Percentiles rank a stretch among this genome's conserved stretches.
phyloP scores from a whole-genome alignment of 768 basidiomycete species.

The Mycena albidolilacea region DNA sequence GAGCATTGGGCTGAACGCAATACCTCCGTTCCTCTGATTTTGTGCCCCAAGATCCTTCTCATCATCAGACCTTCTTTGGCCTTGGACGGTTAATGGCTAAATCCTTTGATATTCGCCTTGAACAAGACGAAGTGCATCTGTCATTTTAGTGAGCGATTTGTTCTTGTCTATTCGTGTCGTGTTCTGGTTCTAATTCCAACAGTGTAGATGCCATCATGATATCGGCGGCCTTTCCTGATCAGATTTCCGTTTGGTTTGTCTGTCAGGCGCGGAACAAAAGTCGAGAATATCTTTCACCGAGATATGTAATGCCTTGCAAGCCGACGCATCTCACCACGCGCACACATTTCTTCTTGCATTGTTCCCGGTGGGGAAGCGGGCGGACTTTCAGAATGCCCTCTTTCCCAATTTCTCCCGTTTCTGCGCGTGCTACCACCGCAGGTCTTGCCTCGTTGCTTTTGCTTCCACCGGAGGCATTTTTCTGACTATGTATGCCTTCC shows the following conservation, averaged over 20 bases:
- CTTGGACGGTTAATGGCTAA: slow-evolving; percentile 17
- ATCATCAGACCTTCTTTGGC: slow-evolving; percentile 10
- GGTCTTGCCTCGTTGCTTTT: background rate
- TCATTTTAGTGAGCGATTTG: slow-evolving; percentile 17
- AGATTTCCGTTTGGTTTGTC: background rate
- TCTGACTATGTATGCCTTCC: background rate
- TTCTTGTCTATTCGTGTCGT: no score
- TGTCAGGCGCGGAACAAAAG: slow-evolving; percentile 31
- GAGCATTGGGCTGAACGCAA: no score
- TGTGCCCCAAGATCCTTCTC: background rate
- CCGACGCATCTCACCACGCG: background rate
- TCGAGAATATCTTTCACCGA: background rate
- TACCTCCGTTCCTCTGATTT: no score
- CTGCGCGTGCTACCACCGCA: background rate
- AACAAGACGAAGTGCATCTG: slow-evolving; percentile 6
- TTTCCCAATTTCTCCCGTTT: no score
- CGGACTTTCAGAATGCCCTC: no score
- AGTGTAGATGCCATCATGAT: slow-evolving; percentile 11
- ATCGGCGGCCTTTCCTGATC: background rate
- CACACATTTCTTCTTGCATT: background rate
- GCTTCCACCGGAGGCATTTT: background rate
- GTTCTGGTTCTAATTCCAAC: slow-evolving; percentile 4
- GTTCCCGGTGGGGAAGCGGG: background rate
- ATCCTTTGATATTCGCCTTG: background rate
- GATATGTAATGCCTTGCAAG: slow-evolving; percentile 28